These are phyloP conservation scores for Escovopsis sp. DNA, from an alignment of 2,329 filamentous ascomycete species.

Conservation along the genomic window DNA sequence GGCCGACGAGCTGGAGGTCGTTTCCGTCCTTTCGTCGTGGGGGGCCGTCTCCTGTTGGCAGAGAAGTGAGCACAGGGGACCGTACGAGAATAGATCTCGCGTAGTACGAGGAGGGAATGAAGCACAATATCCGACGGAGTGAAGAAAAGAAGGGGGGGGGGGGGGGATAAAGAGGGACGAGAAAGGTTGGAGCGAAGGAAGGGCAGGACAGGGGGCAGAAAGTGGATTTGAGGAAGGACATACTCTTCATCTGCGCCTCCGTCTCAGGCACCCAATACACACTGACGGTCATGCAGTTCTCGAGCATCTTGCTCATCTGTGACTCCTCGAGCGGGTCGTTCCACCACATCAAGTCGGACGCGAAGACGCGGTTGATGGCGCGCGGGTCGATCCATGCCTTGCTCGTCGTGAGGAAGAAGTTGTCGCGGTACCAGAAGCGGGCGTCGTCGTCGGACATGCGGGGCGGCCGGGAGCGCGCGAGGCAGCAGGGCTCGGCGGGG, in stretches of 20 bases:
- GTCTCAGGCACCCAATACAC: slow-evolving; percentile 32
- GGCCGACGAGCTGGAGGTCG: slow-evolving; percentile 22
- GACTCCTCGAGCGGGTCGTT: slow-evolving; percentile 33
- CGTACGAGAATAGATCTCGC: too few relatives aligned
- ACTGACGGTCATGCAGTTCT: slow-evolving; percentile 44
- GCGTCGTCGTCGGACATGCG: slow-evolving; percentile 17
- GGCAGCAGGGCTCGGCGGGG: slow-evolving; percentile 4
- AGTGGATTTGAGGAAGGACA: slow-evolving; percentile 11
- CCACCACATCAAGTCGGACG: slow-evolving; percentile 46
- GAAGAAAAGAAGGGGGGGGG: too few relatives aligned
- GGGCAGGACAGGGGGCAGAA: slow-evolving; percentile 8
- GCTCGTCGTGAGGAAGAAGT: slow-evolving; percentile 47
- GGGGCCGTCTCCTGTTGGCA: slow-evolving; percentile 17
- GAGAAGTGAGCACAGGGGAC: too few relatives aligned
- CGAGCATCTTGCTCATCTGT: slow-evolving; percentile 34
- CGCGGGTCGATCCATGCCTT: slow-evolving; percentile 36
- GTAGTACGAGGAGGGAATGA: too few relatives aligned
- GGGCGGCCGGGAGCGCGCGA: slow-evolving; percentile 7
- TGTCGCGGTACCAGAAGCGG: slow-evolving; percentile 33
- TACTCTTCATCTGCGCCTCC: slow-evolving; percentile 23
- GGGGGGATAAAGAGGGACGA: background rate
- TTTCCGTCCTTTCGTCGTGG: slow-evolving; percentile 16
- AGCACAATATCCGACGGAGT: too few relatives aligned
- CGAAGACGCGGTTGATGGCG: slow-evolving; percentile 39
- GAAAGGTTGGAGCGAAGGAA: background rate